Percentiles rank a stretch among this genome's conserved stretches.
Evolutionary conservation across 148 eudicot genomes (phyloP).

Genomic region (Vaccinium macrocarpon): DNA sequence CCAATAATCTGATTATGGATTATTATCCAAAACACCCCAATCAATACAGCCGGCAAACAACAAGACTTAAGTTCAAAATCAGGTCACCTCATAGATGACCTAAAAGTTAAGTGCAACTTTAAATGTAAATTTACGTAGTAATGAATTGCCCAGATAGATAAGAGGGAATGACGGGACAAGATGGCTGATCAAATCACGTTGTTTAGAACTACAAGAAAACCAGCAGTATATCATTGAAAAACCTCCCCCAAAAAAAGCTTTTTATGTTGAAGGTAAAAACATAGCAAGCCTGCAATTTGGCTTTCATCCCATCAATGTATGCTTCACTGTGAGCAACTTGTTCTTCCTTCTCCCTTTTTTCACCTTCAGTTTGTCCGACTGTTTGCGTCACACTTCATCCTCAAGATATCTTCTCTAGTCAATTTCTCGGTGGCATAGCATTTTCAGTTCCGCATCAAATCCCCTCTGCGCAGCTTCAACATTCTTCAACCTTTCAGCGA

Average conservation of each 20-base stretch:
- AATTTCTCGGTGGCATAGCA: conserved; percentile 88
- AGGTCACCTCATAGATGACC: neutral
- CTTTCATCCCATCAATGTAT: conserved; percentile 85
- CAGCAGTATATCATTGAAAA: neutral
- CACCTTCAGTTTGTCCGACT: conserved; percentile 92
- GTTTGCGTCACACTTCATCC: conserved; percentile 90
- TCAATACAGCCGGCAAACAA: neutral
- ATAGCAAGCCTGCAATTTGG: conserved; percentile 89
- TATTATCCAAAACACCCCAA: too few species aligned
- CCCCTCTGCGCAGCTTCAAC: conserved; percentile 86
- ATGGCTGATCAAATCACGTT: neutral
- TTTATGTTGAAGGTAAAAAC: conserved; percentile 27
- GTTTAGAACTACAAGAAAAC: neutral
- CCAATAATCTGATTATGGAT: too few species aligned
- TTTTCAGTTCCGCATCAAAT: conserved; percentile 91
- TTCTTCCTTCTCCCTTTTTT: conserved; percentile 94
- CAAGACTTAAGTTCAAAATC: neutral
- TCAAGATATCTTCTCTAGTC: conserved; percentile 81
- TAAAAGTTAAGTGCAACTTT: neutral
- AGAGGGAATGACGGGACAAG: too few species aligned
- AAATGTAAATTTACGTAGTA: neutral
- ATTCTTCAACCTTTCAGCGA: conserved; percentile 75
- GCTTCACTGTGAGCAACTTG: conserved; percentile 94
- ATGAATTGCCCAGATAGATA: neutral
- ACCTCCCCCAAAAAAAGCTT: conserved; percentile 5